Evolutionary conservation across 768 basidiomycete species (phyloP), one percentile per base, ranked within the genome.

Genomic region (Kwoniella mangroviensis): DNA sequence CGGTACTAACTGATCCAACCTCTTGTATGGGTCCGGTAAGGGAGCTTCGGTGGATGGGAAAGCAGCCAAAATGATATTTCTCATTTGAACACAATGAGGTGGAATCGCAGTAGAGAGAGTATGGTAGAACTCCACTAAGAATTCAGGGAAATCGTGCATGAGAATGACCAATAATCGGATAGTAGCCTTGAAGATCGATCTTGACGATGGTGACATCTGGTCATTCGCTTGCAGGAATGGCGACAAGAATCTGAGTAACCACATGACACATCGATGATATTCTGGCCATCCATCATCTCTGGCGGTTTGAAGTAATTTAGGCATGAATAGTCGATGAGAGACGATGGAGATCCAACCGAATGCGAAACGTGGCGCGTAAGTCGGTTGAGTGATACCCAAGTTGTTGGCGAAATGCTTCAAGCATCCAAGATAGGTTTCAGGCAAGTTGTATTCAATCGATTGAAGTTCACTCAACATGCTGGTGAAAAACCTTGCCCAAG

Each of bases 401-500:
- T 93, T 93, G 80, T 98, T 95, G 80, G 94, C 91, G 74, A 98
- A 90, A 2, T 92, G 91, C 67, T 93, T 87, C 75, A 99, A 67
- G 66, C 83, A 84, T 41, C 83, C 83, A 43, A 93, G 92, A 83
- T 98, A 98, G 0, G 93, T 93, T 2, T 91, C 86, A 3, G 93
- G 94, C 10, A 98, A 87, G 77, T 90, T 90, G 26, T 87, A 86
- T 84, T 97, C 94, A 75, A 98, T 90, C 34, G 89, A 84, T 73
- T 93, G 91, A 43, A 99, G 84, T 81, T 99, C 97, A 73, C 92
- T 94, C 81, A 99, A 86, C 66, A 99, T 87, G 79, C 92, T 95
- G 15, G 95, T 98, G 86, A 98, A 98, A 85, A 99, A 96, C 63
- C 97, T 89, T 86, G 95, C 96, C 86, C 98, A 98, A 0, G 97